phyloP scores from a whole-genome alignment of 495 filamentous ascomycete species.

The Penicillium roqueforti region DNA sequence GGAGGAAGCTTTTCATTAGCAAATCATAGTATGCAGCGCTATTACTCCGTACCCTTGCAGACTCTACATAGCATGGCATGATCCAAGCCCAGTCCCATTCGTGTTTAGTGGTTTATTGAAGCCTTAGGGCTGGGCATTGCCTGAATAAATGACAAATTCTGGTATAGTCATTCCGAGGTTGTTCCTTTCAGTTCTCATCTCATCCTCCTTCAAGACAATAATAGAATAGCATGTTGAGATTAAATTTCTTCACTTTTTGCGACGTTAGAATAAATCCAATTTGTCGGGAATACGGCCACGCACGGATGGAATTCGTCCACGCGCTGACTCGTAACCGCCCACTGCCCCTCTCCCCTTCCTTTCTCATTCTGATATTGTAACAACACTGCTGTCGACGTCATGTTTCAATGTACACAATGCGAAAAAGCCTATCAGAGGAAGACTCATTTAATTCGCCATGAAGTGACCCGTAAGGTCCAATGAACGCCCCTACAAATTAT shows the following conservation, averaged over 20 bases:
- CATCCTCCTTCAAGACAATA: background rate
- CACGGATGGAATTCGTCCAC: background rate
- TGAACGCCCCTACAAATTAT: background rate
- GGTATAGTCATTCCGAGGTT: no score
- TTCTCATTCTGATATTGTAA: background rate
- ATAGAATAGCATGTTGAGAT: background rate
- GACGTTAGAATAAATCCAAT: background rate
- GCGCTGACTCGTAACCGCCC: background rate
- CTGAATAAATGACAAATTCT: background rate
- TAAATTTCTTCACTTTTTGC: background rate
- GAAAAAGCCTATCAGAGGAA: slow-evolving; percentile 32
- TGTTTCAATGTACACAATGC: slow-evolving; percentile 35
- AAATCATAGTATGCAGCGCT: background rate
- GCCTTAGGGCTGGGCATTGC: background rate
- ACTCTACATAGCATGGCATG: background rate
- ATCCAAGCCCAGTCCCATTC: background rate
- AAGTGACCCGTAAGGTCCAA: slow-evolving; percentile 25
- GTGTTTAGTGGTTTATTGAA: background rate
- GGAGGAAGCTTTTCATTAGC: background rate
- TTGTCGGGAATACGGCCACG: background rate
- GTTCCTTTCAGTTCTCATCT: no score
- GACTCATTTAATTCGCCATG: slow-evolving; percentile 31
- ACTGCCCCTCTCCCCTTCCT: background rate
- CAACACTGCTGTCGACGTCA: slow-evolving; percentile 3
- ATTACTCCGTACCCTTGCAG: background rate